phyloP scores from a whole-genome alignment of 2,329 filamentous ascomycete genomes.

The Cladosporium sp. region DNA sequence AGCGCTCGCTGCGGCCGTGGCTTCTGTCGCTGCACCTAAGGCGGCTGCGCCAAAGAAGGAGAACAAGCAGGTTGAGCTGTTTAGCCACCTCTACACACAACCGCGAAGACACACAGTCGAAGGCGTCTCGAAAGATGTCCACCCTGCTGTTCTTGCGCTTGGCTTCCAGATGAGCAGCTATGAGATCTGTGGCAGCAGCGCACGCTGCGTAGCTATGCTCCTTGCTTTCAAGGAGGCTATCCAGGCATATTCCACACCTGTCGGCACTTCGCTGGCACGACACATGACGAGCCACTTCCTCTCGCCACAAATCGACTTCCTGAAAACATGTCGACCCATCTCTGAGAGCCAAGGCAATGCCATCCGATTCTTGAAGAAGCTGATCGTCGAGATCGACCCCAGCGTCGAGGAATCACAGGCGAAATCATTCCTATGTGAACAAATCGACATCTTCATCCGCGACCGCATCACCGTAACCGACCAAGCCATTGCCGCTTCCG shows the following conservation, averaged over 20 bases:
- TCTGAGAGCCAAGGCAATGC: slow-evolving; percentile 97
- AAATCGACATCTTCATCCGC: slow-evolving; percentile 84
- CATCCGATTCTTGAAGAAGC: slow-evolving; percentile 88
- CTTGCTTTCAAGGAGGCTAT: slow-evolving; percentile 92
- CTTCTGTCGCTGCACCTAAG: neutral
- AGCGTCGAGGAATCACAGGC: slow-evolving; percentile 76
- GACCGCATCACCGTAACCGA: slow-evolving; percentile 87
- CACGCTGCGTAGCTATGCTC: slow-evolving; percentile 80
- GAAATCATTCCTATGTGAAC: slow-evolving; percentile 70
- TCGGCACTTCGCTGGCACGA: slow-evolving; percentile 76
- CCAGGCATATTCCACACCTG: slow-evolving; percentile 83
- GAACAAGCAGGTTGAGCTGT: slow-evolving; percentile 67
- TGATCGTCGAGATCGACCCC: slow-evolving; percentile 86
- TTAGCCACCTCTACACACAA: slow-evolving; percentile 66
- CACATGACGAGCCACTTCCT: slow-evolving; percentile 89
- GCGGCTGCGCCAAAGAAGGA: slow-evolving; percentile 46
- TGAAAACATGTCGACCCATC: slow-evolving; percentile 90
- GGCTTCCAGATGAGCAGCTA: slow-evolving; percentile 90
- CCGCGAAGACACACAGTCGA: slow-evolving; percentile 63
- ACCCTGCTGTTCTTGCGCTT: slow-evolving; percentile 77
- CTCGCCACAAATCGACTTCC: slow-evolving; percentile 90
- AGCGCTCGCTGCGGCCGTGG: slow-evolving; percentile 15
- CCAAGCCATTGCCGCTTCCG: slow-evolving; percentile 74
- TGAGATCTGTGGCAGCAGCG: slow-evolving; percentile 81
- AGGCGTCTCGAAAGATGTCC: slow-evolving; percentile 66